Evolutionary conservation across 2,329 filamentous ascomycete genomes (phyloP), one percentile per base, ranked within the genome.

Genomic region (Talaromyces sp.): DNA sequence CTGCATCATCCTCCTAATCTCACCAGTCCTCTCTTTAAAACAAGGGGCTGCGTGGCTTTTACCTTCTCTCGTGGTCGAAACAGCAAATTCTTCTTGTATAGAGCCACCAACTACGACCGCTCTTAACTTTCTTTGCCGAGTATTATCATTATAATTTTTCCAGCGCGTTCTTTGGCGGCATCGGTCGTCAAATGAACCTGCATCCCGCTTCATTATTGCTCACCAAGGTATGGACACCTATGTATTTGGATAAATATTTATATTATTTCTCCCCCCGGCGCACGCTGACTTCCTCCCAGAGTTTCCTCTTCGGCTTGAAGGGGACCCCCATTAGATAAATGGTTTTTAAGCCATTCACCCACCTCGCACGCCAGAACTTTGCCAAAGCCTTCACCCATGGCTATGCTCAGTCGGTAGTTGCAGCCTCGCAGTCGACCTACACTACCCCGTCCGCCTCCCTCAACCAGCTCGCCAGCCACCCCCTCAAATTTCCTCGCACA

Each of bases 141-240:
- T 8, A 9, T 29, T 29, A 29, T 29, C 27, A 29, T 29, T 29
- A 50, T 38, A 21, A 53, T 59, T 55, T 27, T 31, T 59, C 43
- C 51, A 24, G 56, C 60, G 60, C 60, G 60, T 61, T 61, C 52
- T 88, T 95, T 94, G 91, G 83, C 90, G 90, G 87, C 88, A 73
- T 68, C 51, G 66, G 88, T 91, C 92, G 91, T 95, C 91, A 93
- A 91, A 96, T 96, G 92, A 96, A 94, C 91, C 91, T 97, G 92
- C 91, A 92, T 81, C 80, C 79, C 79, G 79, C 78, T 74, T 79
- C 81, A 75, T 73, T 80, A 76, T 78, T 80, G 78, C 83, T 80
- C 81, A 81, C 83, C 77, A 81, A 81, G 81, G 88, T 91, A 84
- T 79, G 85, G 79, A 72, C 56, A 38, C 32, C 52, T 54, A 53